phyloP scores from a whole-genome alignment of 73 alveolate genomes.

The Durusdinium trenchii region DNA sequence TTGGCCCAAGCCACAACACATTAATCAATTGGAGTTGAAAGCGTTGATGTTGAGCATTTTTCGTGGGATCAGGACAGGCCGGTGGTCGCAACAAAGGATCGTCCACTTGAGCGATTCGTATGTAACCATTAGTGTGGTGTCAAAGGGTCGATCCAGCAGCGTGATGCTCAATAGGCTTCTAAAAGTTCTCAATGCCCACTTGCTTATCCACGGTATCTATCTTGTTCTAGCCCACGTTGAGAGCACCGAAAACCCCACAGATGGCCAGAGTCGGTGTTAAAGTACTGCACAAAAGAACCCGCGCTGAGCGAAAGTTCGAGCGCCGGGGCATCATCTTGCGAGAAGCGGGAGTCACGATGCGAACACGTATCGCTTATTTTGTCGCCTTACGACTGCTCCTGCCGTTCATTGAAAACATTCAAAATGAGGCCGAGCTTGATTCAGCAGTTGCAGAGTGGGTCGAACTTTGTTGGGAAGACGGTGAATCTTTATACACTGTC shows the following conservation, averaged over 20 bases:
- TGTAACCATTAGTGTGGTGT: background rate
- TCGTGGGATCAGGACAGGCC: background rate
- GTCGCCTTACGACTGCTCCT: background rate
- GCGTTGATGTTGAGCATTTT: background rate
- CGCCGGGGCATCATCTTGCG: background rate
- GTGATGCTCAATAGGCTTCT: background rate
- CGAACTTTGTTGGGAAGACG: background rate
- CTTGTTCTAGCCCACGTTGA: conserved; percentile 12
- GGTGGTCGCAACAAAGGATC: background rate
- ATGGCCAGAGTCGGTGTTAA: background rate
- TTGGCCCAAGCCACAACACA: background rate
- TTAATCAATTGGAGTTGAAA: background rate
- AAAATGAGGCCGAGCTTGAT: background rate
- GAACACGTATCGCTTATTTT: background rate
- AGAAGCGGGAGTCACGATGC: background rate
- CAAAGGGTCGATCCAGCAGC: background rate
- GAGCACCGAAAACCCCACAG: conserved; percentile 5
- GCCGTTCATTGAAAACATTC: background rate
- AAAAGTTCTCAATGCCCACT: background rate
- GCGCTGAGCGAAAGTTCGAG: background rate
- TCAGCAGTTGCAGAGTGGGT: background rate
- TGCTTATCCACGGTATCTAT: background rate
- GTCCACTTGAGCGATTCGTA: background rate
- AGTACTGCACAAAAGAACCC: background rate
- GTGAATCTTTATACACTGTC: background rate